Evolutionary conservation across 2,329 filamentous ascomycete species (phyloP).

Genomic region (Fusarium lateritium): DNA sequence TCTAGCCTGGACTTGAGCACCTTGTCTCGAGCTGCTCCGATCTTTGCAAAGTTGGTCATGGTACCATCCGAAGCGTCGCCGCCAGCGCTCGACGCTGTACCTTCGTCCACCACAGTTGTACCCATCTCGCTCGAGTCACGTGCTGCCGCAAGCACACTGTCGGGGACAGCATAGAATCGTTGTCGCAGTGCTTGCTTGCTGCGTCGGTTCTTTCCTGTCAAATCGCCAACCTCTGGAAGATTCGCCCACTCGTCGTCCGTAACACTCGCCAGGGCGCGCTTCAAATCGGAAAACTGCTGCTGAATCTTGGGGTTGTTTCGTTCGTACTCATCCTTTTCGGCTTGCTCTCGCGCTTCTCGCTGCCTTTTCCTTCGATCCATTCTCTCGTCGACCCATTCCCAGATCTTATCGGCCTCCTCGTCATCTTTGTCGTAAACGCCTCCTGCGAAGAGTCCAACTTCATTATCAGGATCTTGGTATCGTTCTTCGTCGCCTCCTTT

Average conservation of each 20-base stretch:
- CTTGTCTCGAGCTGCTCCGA: constrained; percentile 95
- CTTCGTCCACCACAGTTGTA: constrained; percentile 90
- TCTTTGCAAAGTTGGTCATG: constrained; percentile 98
- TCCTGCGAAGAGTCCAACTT: constrained; percentile 94
- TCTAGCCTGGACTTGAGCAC: constrained; percentile 95
- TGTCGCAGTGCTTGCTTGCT: constrained; percentile 86
- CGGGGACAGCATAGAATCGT: constrained; percentile 95
- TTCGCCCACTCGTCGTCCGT: constrained; percentile 97
- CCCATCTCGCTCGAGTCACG: constrained; percentile 85
- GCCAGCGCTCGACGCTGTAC: constrained; percentile 57
- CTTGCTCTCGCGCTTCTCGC: constrained; percentile 94
- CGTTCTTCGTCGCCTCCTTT: constrained; percentile 84
- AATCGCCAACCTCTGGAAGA: constrained; percentile 94
- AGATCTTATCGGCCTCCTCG: constrained; percentile 97
- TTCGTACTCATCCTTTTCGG: constrained; percentile 95
- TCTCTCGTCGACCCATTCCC: constrained; percentile 94
- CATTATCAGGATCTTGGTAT: constrained; percentile 97
- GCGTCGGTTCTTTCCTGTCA: constrained; percentile 93
- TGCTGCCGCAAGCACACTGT: constrained; percentile 92
- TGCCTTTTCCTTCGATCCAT: constrained; percentile 92
- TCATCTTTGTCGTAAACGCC: constrained; percentile 98
- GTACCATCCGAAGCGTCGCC: constrained; percentile 79
- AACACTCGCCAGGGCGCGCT: constrained; percentile 88
- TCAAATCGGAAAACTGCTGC: constrained; percentile 96
- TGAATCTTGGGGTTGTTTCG: constrained; percentile 98